phyloP scores from a whole-genome alignment of 129 eudicot genomes.

The Arctium lappa region DNA sequence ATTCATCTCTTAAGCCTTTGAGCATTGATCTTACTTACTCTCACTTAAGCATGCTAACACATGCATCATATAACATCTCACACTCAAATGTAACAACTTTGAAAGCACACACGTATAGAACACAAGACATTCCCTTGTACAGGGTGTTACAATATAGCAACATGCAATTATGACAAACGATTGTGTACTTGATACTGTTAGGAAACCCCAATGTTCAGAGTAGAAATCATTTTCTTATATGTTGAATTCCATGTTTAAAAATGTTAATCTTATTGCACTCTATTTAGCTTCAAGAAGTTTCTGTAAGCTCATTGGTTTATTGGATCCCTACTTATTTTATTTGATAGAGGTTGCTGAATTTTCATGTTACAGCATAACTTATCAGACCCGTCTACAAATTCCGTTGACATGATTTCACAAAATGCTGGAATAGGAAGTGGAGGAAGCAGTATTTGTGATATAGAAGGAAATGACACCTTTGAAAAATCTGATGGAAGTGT shows the following conservation, averaged over 20 bases:
- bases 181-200: no score
- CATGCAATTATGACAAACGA: no score
- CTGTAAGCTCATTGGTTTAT: slow-evolving; percentile 6
- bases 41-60: no score
- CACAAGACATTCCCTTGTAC: no score
- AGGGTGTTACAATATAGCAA: no score
- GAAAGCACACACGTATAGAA: no score
- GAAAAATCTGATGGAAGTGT: slow-evolving; percentile 25
- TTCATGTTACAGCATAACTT: slow-evolving; percentile 38
- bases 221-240: neutral
- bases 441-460: slow-evolving; percentile 2
- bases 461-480: slow-evolving; percentile 3
- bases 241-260: neutral
- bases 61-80: no score
- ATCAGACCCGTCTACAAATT: slow-evolving; percentile 8
- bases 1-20: no score
- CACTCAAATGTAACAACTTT: no score
- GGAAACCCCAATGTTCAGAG: no score
- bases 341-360: slow-evolving; percentile 5
- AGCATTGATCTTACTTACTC: no score
- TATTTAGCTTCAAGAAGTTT: neutral
- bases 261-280: neutral
- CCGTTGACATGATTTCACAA: slow-evolving; percentile 10
- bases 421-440: slow-evolving; percentile 21
- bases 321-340: neutral